Evolutionary conservation across 805 yeast genomes (phyloP).

Genomic region (Candida xiaguanensis): DNA sequence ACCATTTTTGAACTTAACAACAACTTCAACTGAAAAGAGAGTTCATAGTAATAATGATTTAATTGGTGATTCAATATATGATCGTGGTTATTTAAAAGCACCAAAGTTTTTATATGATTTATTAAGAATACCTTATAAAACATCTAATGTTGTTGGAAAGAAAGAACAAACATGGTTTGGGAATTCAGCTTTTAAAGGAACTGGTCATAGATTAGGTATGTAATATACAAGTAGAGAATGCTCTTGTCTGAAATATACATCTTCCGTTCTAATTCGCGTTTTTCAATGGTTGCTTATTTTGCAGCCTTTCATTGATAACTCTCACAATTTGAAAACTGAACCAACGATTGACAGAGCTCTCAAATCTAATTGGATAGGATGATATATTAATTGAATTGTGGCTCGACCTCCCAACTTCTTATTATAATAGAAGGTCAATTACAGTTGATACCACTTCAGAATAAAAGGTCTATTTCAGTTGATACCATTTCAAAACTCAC

Average conservation of each 20-base stretch:
- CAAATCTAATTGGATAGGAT: too few relatives aligned
- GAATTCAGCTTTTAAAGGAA: conserved; percentile 25
- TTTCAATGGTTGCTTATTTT: background rate
- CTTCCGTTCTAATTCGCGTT: background rate
- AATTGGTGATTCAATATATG: conserved; percentile 43
- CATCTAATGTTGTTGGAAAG: background rate
- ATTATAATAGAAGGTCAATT: too few relatives aligned
- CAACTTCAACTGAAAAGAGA: conserved; percentile 25
- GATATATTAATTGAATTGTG: too few relatives aligned
- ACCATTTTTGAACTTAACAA: conserved; percentile 37
- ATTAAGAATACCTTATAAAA: conserved; percentile 13
- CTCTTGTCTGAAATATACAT: background rate
- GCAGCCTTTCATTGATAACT: background rate
- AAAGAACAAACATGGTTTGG: conserved; percentile 12
- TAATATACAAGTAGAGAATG: too few relatives aligned
- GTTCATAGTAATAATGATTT: conserved; percentile 25
- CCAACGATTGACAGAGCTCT: too few relatives aligned
- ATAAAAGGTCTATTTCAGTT: too few relatives aligned
- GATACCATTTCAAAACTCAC: too few relatives aligned
- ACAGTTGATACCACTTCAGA: too few relatives aligned
- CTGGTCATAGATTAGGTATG: conserved; percentile 34
- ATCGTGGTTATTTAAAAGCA: conserved; percentile 53
- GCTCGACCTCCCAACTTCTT: too few relatives aligned
- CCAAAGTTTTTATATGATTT: conserved; percentile 41
- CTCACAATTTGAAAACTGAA: too few relatives aligned